Conservation (phyloP, 768 basidiomycete genomes). For the Phlebiopsis gigantea region DNA sequence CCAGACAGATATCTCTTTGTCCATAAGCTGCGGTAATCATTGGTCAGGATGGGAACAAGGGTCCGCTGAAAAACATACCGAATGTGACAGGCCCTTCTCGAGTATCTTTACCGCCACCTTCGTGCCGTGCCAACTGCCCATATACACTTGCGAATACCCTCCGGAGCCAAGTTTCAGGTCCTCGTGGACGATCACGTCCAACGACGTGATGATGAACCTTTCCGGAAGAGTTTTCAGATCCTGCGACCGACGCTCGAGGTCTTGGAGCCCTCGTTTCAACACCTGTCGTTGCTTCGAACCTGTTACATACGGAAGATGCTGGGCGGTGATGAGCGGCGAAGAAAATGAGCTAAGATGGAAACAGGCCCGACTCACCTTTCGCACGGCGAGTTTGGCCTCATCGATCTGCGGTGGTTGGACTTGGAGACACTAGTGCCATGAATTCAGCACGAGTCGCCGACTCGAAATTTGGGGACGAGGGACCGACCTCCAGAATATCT, state of each 20-base stretch:
- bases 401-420: not conserved
- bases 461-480: not conserved
- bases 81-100: not conserved
- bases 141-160: slow-evolving; percentile 7
- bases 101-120: slow-evolving; percentile 9
- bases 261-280: not conserved
- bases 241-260: not conserved
- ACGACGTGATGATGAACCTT: slow-evolving; percentile 7
- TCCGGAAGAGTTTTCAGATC: not conserved
- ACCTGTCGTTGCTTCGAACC: not conserved
- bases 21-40: not conserved
- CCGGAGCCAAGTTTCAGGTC: slow-evolving; percentile 5
- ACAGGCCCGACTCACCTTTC: not conserved
- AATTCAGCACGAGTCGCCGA: not conserved
- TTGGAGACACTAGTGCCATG: not conserved
- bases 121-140: slow-evolving; percentile 5
- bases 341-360: not conserved
- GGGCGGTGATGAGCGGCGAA: not conserved
- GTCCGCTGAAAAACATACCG: not conserved
- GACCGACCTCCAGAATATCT: slow-evolving; percentile 1
- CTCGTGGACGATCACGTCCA: slow-evolving; percentile 4
- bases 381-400: not conserved
- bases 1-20: slow-evolving; percentile 15
- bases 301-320: not conserved
- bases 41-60: not conserved